phyloP scores from a whole-genome alignment of 495 filamentous ascomycete genomes.

The Daldinia loculata region DNA sequence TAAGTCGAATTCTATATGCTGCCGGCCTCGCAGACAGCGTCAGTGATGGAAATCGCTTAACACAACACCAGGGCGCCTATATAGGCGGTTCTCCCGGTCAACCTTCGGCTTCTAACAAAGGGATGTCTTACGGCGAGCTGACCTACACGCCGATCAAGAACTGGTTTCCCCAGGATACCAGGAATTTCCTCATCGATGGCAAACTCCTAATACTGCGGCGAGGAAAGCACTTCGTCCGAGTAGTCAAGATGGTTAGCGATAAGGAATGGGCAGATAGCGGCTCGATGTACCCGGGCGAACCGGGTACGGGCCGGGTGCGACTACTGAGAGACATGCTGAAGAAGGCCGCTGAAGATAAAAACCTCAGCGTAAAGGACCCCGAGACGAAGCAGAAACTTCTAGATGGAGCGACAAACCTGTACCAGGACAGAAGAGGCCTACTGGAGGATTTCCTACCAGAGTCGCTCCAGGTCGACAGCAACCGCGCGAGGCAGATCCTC shows the following conservation, averaged over 20 bases:
- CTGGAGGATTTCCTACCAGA: not conserved
- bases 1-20: slow-evolving; percentile 70
- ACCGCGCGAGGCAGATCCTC: slow-evolving; percentile 11
- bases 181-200: slow-evolving; percentile 69
- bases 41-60: slow-evolving; percentile 72
- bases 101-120: slow-evolving; percentile 40
- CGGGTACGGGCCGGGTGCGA: slow-evolving; percentile 50
- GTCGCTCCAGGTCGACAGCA: not conserved
- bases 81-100: slow-evolving; percentile 68
- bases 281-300: slow-evolving; percentile 55
- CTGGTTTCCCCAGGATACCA: slow-evolving; percentile 65
- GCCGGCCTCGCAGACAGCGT: slow-evolving; percentile 72
- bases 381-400: slow-evolving; percentile 25
- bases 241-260: slow-evolving; percentile 76
- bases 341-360: slow-evolving; percentile 16
- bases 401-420: slow-evolving; percentile 34
- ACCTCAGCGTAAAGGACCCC: not conserved
- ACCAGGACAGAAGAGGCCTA: slow-evolving; percentile 2
- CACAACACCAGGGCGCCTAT: slow-evolving; percentile 66
- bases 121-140: slow-evolving; percentile 66
- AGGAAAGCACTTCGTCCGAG: slow-evolving; percentile 82
- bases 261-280: slow-evolving; percentile 65
- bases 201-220: slow-evolving; percentile 72
- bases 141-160: slow-evolving; percentile 67
- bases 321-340: slow-evolving; percentile 40